phyloP scores from a whole-genome alignment of 495 filamentous ascomycete genomes.

The Trichoderma orchidacearum region DNA sequence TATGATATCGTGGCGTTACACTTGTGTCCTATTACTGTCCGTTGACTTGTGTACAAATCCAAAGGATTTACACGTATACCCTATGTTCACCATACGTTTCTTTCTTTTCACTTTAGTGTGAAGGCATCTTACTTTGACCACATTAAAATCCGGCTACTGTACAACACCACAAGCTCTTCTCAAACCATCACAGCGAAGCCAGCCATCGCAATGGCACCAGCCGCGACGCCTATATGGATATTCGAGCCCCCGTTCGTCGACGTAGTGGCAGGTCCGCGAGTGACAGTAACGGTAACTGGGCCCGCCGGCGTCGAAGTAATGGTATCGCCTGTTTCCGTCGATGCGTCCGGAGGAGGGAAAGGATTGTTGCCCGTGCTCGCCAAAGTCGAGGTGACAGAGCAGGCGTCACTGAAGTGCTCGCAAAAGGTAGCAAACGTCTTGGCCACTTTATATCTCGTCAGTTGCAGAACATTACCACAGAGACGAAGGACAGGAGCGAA shows the following conservation, averaged over 20 bases:
- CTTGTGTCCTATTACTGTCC: neutral
- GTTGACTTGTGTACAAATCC: neutral
- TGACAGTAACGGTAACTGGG: neutral
- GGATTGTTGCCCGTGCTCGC: neutral
- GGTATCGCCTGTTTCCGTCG: neutral
- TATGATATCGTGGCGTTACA: neutral
- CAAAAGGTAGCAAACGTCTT: neutral
- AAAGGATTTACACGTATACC: neutral
- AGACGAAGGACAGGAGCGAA: neutral
- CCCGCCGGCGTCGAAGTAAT: neutral
- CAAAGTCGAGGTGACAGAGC: neutral
- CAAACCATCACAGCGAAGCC: neutral
- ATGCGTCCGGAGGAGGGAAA: neutral
- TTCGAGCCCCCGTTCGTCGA: neutral
- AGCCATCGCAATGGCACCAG: neutral
- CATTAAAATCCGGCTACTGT: neutral
- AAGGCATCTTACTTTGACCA: too few species aligned
- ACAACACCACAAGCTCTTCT: neutral
- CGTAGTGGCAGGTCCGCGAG: neutral
- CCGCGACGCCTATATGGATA: neutral
- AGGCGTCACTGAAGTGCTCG: neutral
- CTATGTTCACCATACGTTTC: neutral
- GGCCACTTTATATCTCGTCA: neutral
- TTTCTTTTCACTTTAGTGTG: too few species aligned
- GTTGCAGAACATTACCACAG: too few species aligned